Evolutionary conservation across 768 basidiomycete genomes (phyloP).

Genomic region (Tulasnella sp.): DNA sequence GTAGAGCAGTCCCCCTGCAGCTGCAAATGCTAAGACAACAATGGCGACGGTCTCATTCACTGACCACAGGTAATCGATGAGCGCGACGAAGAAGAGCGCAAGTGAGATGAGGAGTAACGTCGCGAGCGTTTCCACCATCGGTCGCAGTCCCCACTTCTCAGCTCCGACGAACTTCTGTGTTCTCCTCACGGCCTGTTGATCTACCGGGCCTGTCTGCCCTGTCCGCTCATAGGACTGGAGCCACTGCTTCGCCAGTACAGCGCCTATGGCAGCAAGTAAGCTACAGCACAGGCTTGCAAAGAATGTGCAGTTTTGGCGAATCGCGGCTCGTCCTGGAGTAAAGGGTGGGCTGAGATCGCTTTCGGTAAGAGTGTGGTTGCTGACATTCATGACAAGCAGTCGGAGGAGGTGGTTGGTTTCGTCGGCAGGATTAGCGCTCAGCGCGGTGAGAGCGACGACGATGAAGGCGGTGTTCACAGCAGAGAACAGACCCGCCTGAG

Average conservation of each 20-base stretch:
- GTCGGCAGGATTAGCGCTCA: neutral
- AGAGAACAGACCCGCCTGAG: slow-evolving; percentile 4
- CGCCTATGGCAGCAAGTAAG: neutral
- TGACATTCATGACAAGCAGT: neutral
- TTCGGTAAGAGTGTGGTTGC: neutral
- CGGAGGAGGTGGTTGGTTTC: neutral
- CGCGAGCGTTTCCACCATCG: neutral
- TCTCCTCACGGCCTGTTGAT: too few species aligned
- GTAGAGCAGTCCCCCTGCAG: neutral
- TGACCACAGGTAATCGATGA: neutral
- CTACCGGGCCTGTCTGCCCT: too few species aligned
- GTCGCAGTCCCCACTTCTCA: neutral
- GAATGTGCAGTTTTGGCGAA: neutral
- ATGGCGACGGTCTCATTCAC: neutral
- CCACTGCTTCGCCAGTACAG: slow-evolving; percentile 6
- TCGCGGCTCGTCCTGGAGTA: neutral
- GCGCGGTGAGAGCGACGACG: neutral
- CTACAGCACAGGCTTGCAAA: slow-evolving; percentile 1
- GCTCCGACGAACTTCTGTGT: too few species aligned
- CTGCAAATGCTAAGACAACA: neutral
- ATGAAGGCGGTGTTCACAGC: slow-evolving; percentile 12
- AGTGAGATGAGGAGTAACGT: neutral
- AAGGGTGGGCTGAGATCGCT: neutral
- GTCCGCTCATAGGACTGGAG: neutral
- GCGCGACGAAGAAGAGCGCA: neutral